Percentiles rank a stretch among this genome's conserved stretches.
Evolutionary conservation across 148 eudicot species (phyloP).

Genomic region (Camellia lanceoleosa): DNA sequence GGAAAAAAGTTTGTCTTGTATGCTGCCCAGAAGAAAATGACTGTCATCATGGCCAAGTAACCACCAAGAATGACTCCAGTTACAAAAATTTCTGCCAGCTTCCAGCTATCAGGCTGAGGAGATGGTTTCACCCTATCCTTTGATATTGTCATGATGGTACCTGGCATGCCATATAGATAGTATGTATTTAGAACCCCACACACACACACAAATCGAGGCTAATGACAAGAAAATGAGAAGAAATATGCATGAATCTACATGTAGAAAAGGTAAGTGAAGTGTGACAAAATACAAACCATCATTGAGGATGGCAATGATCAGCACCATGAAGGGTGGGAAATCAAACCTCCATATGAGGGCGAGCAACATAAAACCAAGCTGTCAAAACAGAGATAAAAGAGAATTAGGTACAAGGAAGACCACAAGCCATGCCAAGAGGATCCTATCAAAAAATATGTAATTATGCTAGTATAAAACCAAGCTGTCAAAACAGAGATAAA

Average conservation of each 20-base stretch:
- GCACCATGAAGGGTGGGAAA: slow-evolving; percentile 60
- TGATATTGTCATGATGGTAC: slow-evolving; percentile 56
- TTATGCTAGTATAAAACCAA: slow-evolving; percentile 28
- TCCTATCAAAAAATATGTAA: background rate
- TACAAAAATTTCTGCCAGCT: slow-evolving; percentile 48
- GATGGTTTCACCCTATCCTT: slow-evolving; percentile 56
- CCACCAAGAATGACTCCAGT: slow-evolving; percentile 47
- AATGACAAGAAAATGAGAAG: background rate
- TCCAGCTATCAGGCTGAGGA: slow-evolving; percentile 51
- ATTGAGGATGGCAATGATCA: slow-evolving; percentile 54
- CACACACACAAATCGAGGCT: background rate
- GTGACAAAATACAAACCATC: slow-evolving; percentile 29
- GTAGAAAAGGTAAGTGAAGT: background rate
- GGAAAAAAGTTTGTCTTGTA: slow-evolving; percentile 36
- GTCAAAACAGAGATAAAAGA: background rate
- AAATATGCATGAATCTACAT: background rate
- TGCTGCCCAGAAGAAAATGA: slow-evolving; percentile 40
- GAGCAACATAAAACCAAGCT: slow-evolving; percentile 49
- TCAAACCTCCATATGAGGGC: slow-evolving; percentile 54
- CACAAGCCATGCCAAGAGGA: background rate
- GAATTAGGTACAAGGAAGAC: background rate
- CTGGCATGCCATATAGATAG: slow-evolving; percentile 14
- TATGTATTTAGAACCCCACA: background rate
- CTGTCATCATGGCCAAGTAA: slow-evolving; percentile 48
- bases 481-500: slow-evolving; percentile 18